Evolutionary conservation across 352 stramenopile genomes (phyloP).

Genomic region (Elongisporangium undulatum): DNA sequence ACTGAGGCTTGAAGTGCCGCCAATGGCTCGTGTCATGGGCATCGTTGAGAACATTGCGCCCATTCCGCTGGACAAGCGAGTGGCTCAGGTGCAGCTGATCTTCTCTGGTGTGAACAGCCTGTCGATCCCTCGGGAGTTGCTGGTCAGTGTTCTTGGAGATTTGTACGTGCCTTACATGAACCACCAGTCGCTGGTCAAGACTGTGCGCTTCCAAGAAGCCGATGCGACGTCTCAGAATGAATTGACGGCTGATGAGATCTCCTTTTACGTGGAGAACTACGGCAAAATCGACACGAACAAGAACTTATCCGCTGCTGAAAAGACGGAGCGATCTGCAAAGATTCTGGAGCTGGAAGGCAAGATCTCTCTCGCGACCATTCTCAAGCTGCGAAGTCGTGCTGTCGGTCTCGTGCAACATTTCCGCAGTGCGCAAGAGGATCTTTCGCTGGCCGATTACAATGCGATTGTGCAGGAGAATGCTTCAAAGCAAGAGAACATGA

Average conservation of each 20-base stretch:
- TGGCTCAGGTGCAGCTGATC: conserved; percentile 34
- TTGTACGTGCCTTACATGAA: conserved; percentile 55
- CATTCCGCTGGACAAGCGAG: conserved; percentile 36
- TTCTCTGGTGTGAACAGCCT: conserved; percentile 33
- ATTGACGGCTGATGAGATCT: conserved; percentile 34
- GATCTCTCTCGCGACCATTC: conserved; percentile 44
- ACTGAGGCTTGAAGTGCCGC: conserved; percentile 45
- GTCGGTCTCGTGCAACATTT: conserved; percentile 40
- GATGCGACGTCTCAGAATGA: conserved; percentile 32
- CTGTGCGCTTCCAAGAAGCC: conserved; percentile 36
- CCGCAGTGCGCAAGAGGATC: conserved; percentile 23
- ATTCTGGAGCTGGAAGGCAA: conserved; percentile 29
- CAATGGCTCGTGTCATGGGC: conserved; percentile 46
- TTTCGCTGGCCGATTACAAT: conserved; percentile 36
- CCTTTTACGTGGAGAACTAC: conserved; percentile 50
- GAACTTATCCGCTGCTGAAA: conserved; percentile 33
- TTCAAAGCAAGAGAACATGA: conserved; percentile 37
- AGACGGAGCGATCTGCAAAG: conserved; percentile 33
- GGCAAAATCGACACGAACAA: conserved; percentile 40
- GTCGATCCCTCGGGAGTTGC: conserved; percentile 33
- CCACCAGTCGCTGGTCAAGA: conserved; percentile 45
- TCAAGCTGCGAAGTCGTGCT: conserved; percentile 35
- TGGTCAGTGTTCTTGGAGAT: conserved; percentile 42
- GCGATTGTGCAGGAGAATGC: conserved; percentile 36
- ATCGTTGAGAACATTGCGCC: conserved; percentile 56